These are phyloP conservation scores for Pseudogymnoascus sp. DNA, from an alignment of 2,329 filamentous ascomycete genomes.

Conservation along the genomic window DNA sequence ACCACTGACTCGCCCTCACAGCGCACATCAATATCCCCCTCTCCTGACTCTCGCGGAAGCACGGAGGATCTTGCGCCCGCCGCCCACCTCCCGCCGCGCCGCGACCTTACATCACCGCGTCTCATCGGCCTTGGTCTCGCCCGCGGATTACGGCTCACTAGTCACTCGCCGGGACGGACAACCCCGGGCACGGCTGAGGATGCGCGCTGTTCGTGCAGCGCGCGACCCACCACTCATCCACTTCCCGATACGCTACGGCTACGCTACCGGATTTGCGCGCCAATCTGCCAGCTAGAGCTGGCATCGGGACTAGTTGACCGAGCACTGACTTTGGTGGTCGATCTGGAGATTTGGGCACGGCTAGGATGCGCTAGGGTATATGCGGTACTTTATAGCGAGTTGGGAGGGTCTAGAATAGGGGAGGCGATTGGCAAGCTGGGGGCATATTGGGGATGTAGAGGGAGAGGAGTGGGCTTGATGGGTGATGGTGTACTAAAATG, in stretches of 20 bases:
- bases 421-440: background rate
- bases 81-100: background rate
- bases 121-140: background rate
- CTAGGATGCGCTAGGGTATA: background rate
- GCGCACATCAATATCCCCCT: background rate
- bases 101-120: background rate
- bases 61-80: background rate
- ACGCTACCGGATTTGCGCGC: background rate
- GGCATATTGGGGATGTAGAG: background rate
- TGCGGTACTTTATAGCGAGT: background rate
- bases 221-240: background rate
- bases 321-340: background rate
- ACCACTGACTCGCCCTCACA: background rate
- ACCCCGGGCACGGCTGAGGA: background rate
- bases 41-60: slow-evolving; percentile 3
- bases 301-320: background rate
- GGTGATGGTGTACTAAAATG: background rate
- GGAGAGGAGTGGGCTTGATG: too few species aligned
- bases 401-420: background rate
- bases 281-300: background rate
- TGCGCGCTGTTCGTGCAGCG: background rate
- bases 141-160: background rate
- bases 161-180: background rate
- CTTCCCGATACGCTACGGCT: background rate
- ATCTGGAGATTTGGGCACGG: background rate